Base-by-base conservation (phyloP, 495 filamentous ascomycete genomes). In the Alectoria sarmentosa region DNA sequence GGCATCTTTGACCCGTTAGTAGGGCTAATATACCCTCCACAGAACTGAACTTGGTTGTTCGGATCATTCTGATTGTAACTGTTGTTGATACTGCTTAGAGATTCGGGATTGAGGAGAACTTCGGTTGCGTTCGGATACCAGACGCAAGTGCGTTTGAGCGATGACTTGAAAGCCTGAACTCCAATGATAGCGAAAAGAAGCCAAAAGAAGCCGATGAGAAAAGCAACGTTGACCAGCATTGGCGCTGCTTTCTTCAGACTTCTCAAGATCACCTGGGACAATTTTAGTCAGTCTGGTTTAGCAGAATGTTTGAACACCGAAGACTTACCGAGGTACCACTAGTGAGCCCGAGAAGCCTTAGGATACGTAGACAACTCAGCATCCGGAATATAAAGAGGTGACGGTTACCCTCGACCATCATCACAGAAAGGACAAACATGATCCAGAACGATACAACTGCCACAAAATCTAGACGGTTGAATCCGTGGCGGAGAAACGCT, bases 181-280 rank as follows among this genome's bases (percentile, higher is more conserved):
- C 95, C 94, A 52, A 98, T 84, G 67, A 99, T 96, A 37, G 93
- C 95, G 76, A 99, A 99, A 11, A 99, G 79, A 52, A 99, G 87
- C 94, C 94, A 99, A 73, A 99, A 99, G 77, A 99, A 99, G 34
- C 91, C 86, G 72, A 99, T 95, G 21, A 99, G 79, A 71, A 99
- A 96, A 8, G 90, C 92, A 41, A 99, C 95, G 66, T 96, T 89
- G 44, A 95, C 86, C n/a, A 99, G 86, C 54, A 96, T 78, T 21
- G 94, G 94, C 0, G 92, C 90, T 5, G 94, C 92, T 72, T 96
- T 93, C 73, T 98, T 98, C 55, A 99, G 76, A 82, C 93, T 97
- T 73, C 91, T 83, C 41, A 98, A 80, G 72, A 99, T 98, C 44
- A 97, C 89, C 81, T 90, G 73, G 37, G 28, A 41, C 19, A 41